phyloP scores from a whole-genome alignment of 306 rosid species.

The Trifolium dubium region DNA sequence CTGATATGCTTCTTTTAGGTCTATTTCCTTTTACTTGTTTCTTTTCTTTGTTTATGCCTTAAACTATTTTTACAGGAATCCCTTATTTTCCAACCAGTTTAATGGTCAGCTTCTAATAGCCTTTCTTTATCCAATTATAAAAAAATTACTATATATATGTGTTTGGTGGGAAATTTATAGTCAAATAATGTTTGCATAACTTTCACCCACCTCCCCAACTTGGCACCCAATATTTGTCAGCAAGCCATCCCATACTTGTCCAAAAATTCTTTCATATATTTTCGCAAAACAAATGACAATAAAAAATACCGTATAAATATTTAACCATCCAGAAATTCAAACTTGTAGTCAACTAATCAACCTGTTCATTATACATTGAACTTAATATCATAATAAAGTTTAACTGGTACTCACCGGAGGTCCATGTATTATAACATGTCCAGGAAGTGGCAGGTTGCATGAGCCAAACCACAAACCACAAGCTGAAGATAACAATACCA shows the following conservation, averaged over 20 bases:
- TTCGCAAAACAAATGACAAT: conserved; percentile 1
- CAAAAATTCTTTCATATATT: conserved; percentile 6
- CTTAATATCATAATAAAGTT: conserved; percentile 7
- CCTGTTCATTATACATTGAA: conserved; percentile 20
- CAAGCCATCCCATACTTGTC: conserved; percentile 12
- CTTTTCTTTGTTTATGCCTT: not conserved
- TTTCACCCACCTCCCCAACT: not conserved
- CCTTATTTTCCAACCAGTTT: not conserved
- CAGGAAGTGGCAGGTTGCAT: conserved; percentile 78
- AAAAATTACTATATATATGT: not conserved
- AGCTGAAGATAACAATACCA: conserved; percentile 71
- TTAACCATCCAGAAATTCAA: conserved; percentile 13
- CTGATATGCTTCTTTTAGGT: conserved; percentile 8
- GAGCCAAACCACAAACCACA: conserved; percentile 82
- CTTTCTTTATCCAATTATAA: not conserved
- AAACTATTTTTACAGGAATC: conserved; percentile 18
- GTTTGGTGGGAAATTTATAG: not conserved
- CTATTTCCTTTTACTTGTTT: conserved; percentile 27
- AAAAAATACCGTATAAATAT: conserved; percentile 16
- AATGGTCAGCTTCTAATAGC: not conserved
- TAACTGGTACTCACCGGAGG: conserved; percentile 78
- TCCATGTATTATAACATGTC: conserved; percentile 83
- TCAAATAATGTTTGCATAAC: not conserved
- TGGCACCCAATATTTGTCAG: conserved; percentile 9
- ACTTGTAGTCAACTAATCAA: conserved; percentile 27